Percentiles rank a stretch among this genome's conserved stretches.
These are phyloP conservation scores for Kwoniella dejecticola DNA, from an alignment of 768 basidiomycete genomes.

Conservation along the genomic window DNA sequence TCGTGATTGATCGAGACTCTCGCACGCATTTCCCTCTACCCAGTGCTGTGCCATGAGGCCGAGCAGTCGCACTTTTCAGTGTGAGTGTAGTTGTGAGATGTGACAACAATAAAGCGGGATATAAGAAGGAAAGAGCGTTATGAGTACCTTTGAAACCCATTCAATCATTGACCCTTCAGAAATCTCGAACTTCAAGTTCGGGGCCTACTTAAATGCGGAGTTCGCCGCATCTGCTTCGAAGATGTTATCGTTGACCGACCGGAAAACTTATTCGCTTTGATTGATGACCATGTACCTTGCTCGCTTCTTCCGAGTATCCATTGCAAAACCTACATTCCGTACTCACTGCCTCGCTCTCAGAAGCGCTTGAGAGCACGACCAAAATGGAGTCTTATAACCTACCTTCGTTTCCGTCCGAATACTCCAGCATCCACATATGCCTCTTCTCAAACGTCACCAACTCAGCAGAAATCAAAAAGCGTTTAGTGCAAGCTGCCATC, in stretches of 20 bases:
- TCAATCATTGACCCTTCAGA: neutral
- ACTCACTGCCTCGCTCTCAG: neutral
- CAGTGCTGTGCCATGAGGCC: too few species aligned
- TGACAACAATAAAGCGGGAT: neutral
- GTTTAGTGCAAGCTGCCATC: conserved; percentile 72
- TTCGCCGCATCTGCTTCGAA: neutral
- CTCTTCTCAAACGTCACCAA: conserved; percentile 72
- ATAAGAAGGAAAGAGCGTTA: neutral
- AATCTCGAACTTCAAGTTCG: neutral
- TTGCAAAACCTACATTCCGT: too few species aligned
- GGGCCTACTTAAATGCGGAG: neutral
- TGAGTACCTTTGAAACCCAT: neutral
- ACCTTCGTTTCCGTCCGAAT: conserved; percentile 35
- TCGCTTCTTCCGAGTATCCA: too few species aligned
- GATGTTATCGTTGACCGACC: too few species aligned
- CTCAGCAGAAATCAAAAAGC: conserved; percentile 63
- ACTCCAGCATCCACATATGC: conserved; percentile 62
- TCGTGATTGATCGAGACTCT: too few species aligned
- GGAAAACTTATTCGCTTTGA: too few species aligned
- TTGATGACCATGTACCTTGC: too few species aligned
- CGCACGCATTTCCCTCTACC: too few species aligned
- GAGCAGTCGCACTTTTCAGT: too few species aligned
- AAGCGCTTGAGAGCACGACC: neutral
- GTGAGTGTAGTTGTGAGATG: neutral
- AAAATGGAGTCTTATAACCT: conserved; percentile 56